Evolutionary conservation across 2,329 filamentous ascomycete species (phyloP), one percentile per base, ranked within the genome.

Genomic region (Aspergillus aculeatus): DNA sequence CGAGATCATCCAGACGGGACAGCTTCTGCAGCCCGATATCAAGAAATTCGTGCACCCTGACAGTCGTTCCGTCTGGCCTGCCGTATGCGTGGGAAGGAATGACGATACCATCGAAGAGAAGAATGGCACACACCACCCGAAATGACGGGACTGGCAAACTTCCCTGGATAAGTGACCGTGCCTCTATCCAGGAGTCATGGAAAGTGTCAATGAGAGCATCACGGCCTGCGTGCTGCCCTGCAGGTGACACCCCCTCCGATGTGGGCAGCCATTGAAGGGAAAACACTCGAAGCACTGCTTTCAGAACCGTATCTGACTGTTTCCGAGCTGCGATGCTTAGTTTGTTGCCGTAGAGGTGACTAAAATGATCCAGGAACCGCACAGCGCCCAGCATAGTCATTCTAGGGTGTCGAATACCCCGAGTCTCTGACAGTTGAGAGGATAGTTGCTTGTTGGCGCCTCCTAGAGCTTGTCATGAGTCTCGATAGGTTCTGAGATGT

Each of bases 331-430:
- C 16, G 3, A 23, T 26, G 10, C 50, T 61, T 16, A 67, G 26
- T 10, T 55, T 55, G 31, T 69, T 69, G 6, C 64, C 66, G 24
- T 68, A 70, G 1, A 70, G 56, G 14, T 60, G 60, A 32, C 61
- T 60, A 26, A 70, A 66, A 58, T 70, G 67, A 47, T 70, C 68
- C 12, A 70, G 55, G 12, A 69, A 70, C 6, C 62, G 62, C 19
- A 64, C 54, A 24, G 63, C 63, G 5, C 68, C 68, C 2, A n/a
- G 32, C 32, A 35, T 35, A 12, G 32, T 35, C 32, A 35, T 35
- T 14, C 32, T 35, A 4, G 32, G 32, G 14, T 12, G 14, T 35
- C 14, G 32, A 14, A 14, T 35, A 5, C 10, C 32, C 32, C 1
- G 10, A 35, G 32, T 35, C 14, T 11, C 14, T 35, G 32, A 11